Conservation (phyloP, 2,329 filamentous ascomycete genomes). For the Zymoseptoria crescenta region DNA sequence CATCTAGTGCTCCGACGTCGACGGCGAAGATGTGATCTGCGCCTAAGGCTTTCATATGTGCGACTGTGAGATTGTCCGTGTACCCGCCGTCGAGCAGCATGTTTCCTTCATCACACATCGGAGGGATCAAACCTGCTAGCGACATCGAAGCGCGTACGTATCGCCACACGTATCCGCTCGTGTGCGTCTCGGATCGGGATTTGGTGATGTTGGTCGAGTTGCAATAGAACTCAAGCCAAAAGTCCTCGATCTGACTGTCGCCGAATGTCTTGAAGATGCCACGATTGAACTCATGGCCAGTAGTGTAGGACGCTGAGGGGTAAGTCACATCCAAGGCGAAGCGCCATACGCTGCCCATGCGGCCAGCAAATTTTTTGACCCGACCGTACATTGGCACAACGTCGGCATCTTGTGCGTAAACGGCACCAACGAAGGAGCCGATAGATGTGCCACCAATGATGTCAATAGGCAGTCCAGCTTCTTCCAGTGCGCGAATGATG, state of each 20-base stretch:
- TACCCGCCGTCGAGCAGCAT: conserved; percentile 97
- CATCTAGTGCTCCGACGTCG: conserved; percentile 87
- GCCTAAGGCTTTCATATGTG: conserved; percentile 91
- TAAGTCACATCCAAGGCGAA: conserved; percentile 95
- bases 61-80: conserved; percentile 92
- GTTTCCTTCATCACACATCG: conserved; percentile 90
- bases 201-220: conserved; percentile 99
- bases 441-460: conserved; percentile 94
- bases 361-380: conserved; percentile 92
- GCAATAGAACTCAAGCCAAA: conserved; percentile 98
- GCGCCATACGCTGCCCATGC: conserved; percentile 99
- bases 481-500: conserved; percentile 89
- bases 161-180: conserved; percentile 92
- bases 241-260: conserved; percentile 95
- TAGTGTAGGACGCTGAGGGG: conserved; percentile 93
- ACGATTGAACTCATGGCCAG: conserved; percentile 96
- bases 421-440: conserved; percentile 84
- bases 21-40: conserved; percentile 92
- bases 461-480: conserved; percentile 92
- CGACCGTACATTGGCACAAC: conserved; percentile 94
- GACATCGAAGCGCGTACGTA: conserved; percentile 97
- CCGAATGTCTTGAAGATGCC: conserved; percentile 98
- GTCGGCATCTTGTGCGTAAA: conserved; percentile 94
- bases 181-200: conserved; percentile 84
- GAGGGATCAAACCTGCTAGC: conserved; percentile 81